A percentile compares a stretch with the other conserved stretches of the same genome.
These are phyloP conservation scores for Mrakia hoshinonis DNA, from an alignment of 768 basidiomycete genomes.

Conservation along the genomic window DNA sequence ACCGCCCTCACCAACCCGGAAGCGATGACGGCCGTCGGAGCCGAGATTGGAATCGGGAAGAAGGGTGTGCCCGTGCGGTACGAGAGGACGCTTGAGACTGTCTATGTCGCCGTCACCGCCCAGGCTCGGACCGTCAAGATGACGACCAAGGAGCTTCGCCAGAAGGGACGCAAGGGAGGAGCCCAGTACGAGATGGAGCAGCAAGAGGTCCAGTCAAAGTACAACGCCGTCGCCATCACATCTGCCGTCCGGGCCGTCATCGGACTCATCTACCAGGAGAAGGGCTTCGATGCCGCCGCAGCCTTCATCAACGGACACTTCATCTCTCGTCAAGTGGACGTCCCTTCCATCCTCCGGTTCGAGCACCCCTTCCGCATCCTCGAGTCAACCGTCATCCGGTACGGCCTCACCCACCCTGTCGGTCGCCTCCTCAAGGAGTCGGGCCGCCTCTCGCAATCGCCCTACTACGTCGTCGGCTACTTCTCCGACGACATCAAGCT, in stretches of 20 bases:
- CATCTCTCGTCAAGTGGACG: conserved; percentile 72
- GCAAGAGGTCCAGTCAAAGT: background rate
- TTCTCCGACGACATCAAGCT: conserved; percentile 61
- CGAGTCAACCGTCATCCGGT: conserved; percentile 61
- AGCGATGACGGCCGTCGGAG: background rate
- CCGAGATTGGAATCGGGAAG: background rate
- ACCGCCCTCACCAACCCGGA: conserved; percentile 9
- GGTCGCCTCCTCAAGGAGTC: conserved; percentile 79
- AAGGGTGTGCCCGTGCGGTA: background rate
- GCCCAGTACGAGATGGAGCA: background rate
- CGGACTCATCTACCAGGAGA: conserved; percentile 18
- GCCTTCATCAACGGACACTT: conserved; percentile 83
- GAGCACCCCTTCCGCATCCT: conserved; percentile 71
- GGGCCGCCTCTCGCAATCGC: conserved; percentile 79
- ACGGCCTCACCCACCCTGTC: conserved; percentile 13
- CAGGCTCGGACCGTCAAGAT: background rate
- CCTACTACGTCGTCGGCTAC: conserved; percentile 92
- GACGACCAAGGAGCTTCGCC: background rate
- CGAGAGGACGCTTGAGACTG: background rate
- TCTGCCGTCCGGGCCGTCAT: conserved; percentile 12
- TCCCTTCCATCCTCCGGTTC: conserved; percentile 70
- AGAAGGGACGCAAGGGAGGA: background rate
- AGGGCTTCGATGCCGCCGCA: conserved; percentile 64
- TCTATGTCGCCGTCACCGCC: background rate
- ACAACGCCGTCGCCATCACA: conserved; percentile 9